Base-by-base conservation (phyloP, 225 moss, liverwort and hornwort species). In the Anthoceros angustus region DNA sequence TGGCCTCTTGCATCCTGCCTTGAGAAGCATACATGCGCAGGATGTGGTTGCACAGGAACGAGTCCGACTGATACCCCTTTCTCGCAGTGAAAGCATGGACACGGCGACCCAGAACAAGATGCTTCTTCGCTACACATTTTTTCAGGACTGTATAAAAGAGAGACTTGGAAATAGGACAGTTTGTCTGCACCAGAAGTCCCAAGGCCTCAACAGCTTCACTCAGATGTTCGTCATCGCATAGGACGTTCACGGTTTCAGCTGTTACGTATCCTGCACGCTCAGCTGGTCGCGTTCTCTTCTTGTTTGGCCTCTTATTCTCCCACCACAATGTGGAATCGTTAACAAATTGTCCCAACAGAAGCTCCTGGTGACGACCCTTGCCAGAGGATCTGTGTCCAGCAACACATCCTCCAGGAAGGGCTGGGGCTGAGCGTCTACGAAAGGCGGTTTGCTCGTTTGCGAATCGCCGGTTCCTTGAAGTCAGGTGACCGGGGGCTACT, bases 1-100 rank as follows among this genome's bases (percentile, higher is more conserved):
- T 46, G 1, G 45, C 45, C 16, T 46, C 12, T 46, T 46, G 45
- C 45, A 46, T 11, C 45, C 45, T 46, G 6, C 45, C 45, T 46
- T 46, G 45, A 46, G 45, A 46, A 46, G 45, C 45, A 46, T 46
- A 46, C 45, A 46, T 46, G 45, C 45, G 45, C 16, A 46, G 45
- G 45, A 46, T 16, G 45, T 46, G 45, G 45, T 46, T 46, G 45
- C 45, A 11, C 45, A 46, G 16, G 45, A 46, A 46, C 16, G 6
- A 11, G 16, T 46, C 16, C 16, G 45, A 46, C 45, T 46, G 12
- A 16, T 46, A 46, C 45, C 45, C 45, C 11, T 11, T 16, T 46
- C 16, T 11, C 12, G 16, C 16, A 46, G 16, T 16, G 45, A 46
- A 5, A 46, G 12, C 45, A 46, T 46, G 45, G 16, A 46, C 45